Evolutionary conservation across 1,284 basidiomycete species (phyloP), one percentile per base, ranked within the genome.

Genomic region (Boletus semigastroideus): DNA sequence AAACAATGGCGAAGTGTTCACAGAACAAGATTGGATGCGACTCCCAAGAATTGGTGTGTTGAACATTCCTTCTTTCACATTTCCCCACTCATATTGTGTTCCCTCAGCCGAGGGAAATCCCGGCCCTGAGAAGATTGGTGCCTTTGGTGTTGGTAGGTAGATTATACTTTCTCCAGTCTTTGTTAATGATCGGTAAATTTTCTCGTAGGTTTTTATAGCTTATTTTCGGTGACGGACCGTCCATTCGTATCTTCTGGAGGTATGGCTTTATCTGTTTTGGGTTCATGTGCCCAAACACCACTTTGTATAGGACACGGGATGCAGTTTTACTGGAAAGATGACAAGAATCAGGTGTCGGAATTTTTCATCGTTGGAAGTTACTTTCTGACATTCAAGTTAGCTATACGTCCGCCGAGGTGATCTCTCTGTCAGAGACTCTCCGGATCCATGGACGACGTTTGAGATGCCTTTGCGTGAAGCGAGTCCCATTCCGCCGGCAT

Each of bases 391-490:
- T 12, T n/a, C 6, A 8, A 1, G 6, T 27, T 17, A 55, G 54
- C 20, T 55, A 14, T 44, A 46, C 7, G 43, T 86, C 19, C 82
- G 90, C 27, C 80, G 88, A 33, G 90, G 90, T 5, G 65, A 74
- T 40, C 72, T 89, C 16, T 82, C 83, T 14, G 2, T 13, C 5
- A 19, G 14, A 12, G 36, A 20, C 17, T 39, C n/a, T 6, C 53
- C 53, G 16, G 68, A 71, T 53, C 74, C 77, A 13, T 97, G 93
- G 92, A 96, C 94, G 4, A 82, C 86, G 0, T 96, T 98, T 69
- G 82, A 90, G 54, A 94, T 98, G 91, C 75, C 78, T 8, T 78
- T 97, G 1, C 83, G 95, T 28, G 91, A 96, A 66, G 84, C 90
- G 0, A 77, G 79, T 0, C 83, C 91, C 0, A 86, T 96, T 37